Base-by-base conservation (phyloP, 345 rosid species). In the Acer saccharum region DNA sequence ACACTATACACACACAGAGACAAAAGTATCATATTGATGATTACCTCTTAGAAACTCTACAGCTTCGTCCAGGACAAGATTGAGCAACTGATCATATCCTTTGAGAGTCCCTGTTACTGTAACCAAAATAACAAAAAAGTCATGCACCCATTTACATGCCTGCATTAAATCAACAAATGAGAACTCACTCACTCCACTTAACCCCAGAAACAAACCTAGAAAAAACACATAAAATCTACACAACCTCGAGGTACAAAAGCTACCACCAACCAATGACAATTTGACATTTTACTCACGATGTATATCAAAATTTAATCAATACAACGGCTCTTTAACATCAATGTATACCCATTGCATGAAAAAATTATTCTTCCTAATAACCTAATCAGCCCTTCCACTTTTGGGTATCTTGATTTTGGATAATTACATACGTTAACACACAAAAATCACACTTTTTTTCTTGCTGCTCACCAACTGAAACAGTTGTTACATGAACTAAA, bases 31-130 rank as follows among this genome's bases (percentile, higher is more conserved):
- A 69, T 17, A 64, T 35, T 27, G 20, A 72, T 10, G 20, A 78
- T 84, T 91, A 95, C 98, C 99, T 90, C 98, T 84, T 27, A 92
- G 84, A 74, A 81, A 95, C 76, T 95, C 99, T 0, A 92, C 85
- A 4, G 99, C 92, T 81, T 87, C 98, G 79, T 94, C 98, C 78
- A 95, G 85, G 76, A 95, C 99, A 82, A 95, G 98, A 78, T 95
- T 95, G 9, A 95, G 89, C 69, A 95, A 83, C 60, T 94, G 99
- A 79, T 95, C 99, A 62, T 95, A 95, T 3, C 99, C 99, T 80
- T 95, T 95, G 13, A 95, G 78, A 71, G 95, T 95, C 74, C 99
- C 99, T 8, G 97, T 93, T 57, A 95, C 98, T 95, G 88, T 21
- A 82, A 75, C 69, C 61, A 78, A 54, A 35, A 76, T 48, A 35